phyloP scores from a whole-genome alignment of 805 yeast species.

The Debaryomyces tyrocola region DNA sequence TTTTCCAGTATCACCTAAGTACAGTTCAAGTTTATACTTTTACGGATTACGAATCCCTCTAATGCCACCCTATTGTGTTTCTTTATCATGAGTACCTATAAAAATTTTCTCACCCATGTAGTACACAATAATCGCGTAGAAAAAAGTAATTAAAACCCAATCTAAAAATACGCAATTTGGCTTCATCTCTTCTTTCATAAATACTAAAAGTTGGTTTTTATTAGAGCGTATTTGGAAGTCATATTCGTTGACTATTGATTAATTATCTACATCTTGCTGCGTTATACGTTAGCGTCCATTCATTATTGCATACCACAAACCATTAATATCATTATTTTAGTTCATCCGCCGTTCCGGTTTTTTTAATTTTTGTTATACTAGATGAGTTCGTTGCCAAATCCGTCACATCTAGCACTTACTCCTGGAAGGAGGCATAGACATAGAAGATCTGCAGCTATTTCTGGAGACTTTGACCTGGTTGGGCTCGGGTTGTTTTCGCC shows the following conservation, averaged over 20 bases:
- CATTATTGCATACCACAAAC: constrained; percentile 4
- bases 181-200: no score
- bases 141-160: not conserved
- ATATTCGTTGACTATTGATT: no score
- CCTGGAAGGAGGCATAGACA: constrained; percentile 59
- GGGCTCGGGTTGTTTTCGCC: constrained; percentile 40
- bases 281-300: constrained; percentile 11
- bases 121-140: not conserved
- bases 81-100: no score
- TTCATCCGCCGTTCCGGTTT: not conserved
- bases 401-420: constrained; percentile 8
- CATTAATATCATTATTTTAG: not conserved
- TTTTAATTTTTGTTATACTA: not conserved
- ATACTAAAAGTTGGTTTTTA: no score
- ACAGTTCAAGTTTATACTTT: no score
- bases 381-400: constrained; percentile 13
- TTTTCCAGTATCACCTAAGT: no score
- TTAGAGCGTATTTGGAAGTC: no score
- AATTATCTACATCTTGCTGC: no score
- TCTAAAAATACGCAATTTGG: not conserved
- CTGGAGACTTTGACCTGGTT: constrained; percentile 72
- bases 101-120: no score
- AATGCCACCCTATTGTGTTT: no score
- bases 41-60: no score
- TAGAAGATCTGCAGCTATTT: constrained; percentile 82